Conservation (phyloP, 2,329 filamentous ascomycete species). For the Penicillium sp. region DNA sequence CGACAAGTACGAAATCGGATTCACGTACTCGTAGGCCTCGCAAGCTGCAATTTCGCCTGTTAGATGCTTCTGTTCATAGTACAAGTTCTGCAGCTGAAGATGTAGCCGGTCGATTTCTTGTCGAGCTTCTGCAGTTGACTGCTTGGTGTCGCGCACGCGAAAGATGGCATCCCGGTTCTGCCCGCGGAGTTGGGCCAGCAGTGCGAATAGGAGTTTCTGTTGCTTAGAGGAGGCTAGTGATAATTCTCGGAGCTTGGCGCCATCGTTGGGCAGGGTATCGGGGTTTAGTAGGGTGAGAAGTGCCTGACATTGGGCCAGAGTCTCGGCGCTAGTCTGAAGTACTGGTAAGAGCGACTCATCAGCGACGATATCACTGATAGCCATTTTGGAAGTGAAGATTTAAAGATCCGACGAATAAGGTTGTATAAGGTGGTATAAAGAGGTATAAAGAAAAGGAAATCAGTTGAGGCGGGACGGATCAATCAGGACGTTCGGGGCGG, state of each 20-base stretch:
- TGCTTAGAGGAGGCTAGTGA: conserved; percentile 65
- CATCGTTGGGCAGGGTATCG: conserved; percentile 38
- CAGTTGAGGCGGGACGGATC: conserved; percentile 12
- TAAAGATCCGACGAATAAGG: conserved; percentile 1
- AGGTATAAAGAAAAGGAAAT: conserved; percentile 13
- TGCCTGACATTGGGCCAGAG: conserved; percentile 67
- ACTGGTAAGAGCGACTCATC: conserved; percentile 66
- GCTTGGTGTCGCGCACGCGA: conserved; percentile 79
- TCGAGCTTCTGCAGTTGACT: conserved; percentile 77
- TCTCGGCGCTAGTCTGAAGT: conserved; percentile 68
- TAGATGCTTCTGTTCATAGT: conserved; percentile 91
- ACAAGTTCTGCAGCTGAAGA: conserved; percentile 89
- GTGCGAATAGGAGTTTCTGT: conserved; percentile 76
- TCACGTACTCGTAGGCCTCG: conserved; percentile 80
- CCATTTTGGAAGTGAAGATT: conserved; percentile 40
- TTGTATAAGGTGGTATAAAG: conserved; percentile 8
- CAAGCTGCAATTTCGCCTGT: conserved; percentile 87
- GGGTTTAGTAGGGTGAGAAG: conserved; percentile 57
- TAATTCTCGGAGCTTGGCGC: conserved; percentile 48
- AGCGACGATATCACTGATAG: conserved; percentile 58
- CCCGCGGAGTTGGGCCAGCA: conserved; percentile 75
- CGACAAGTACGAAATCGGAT: not conserved
- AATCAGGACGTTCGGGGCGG: conserved; percentile 10
- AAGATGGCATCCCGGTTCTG: conserved; percentile 80
- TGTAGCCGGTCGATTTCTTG: conserved; percentile 90